Evolutionary conservation across 768 basidiomycete species (phyloP).

Genomic region (Tulasnella sp.): DNA sequence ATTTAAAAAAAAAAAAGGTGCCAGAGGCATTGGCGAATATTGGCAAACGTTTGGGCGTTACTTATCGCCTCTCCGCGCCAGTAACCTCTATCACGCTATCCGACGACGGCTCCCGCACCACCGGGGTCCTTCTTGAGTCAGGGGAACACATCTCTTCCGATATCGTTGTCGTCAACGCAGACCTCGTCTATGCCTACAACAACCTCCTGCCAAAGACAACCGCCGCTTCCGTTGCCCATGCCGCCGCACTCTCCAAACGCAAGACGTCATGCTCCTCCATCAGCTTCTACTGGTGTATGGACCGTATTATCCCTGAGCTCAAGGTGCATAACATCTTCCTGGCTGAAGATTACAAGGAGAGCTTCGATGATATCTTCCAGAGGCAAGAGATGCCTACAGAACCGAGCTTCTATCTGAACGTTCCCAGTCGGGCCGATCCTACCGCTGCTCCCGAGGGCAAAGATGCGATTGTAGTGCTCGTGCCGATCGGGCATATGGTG

Average conservation of each 20-base stretch:
- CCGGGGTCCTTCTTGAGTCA: conserved; percentile 27
- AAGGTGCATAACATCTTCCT: conserved; percentile 35
- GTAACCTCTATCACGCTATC: conserved; percentile 27
- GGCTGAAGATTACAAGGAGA: conserved; percentile 33
- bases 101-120: conserved; percentile 22
- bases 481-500: no score
- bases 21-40: conserved; percentile 27
- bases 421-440: conserved; percentile 30
- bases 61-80: conserved; percentile 28
- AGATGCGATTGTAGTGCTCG: no score
- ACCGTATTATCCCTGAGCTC: conserved; percentile 25
- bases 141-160: conserved; percentile 27
- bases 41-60: conserved; percentile 27
- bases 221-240: conserved; percentile 18
- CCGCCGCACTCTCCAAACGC: conserved; percentile 14
- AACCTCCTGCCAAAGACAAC: conserved; percentile 28
- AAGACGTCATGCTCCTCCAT: conserved; percentile 30
- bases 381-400: conserved; percentile 31
- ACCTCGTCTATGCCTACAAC: conserved; percentile 31
- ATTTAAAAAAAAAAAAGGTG: no score
- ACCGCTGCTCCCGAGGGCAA: conserved; percentile 32
- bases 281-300: conserved; percentile 35
- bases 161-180: conserved; percentile 33
- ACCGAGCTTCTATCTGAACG: conserved; percentile 35
- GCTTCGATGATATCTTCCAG: conserved; percentile 34